phyloP scores from a whole-genome alignment of 2,329 filamentous ascomycete species.

The Fusarium pseudoanthophilum region DNA sequence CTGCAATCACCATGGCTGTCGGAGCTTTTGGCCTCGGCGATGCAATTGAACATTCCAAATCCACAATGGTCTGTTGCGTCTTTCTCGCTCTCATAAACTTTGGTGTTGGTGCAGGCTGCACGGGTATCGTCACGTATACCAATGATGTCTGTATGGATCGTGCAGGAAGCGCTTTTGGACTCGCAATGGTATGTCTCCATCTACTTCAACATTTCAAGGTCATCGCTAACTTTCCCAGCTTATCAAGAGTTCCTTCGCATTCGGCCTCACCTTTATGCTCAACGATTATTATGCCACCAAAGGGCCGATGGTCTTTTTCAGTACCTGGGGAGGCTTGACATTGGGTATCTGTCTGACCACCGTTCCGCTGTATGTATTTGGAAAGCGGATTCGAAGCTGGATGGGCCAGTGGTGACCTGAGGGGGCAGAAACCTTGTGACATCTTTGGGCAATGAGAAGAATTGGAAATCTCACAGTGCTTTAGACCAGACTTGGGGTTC shows the following conservation, averaged over 20 bases:
- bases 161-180: background rate
- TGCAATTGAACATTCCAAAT: background rate
- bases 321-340: background rate
- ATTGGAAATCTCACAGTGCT: background rate
- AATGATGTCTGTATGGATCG: background rate
- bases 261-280: background rate
- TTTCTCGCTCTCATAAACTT: conserved; percentile 1
- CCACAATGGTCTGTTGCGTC: background rate
- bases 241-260: background rate
- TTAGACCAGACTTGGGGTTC: background rate
- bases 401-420: background rate
- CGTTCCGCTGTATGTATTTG: background rate
- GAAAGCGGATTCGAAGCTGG: background rate
- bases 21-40: background rate
- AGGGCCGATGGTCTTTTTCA: background rate
- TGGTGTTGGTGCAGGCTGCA: background rate
- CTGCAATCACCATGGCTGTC: background rate
- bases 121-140: conserved; percentile 2
- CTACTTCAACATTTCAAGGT: too few relatives aligned
- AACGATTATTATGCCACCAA: background rate
- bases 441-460: background rate
- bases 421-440: background rate
- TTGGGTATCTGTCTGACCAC: background rate
- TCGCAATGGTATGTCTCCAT: background rate
- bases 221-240: background rate